Evolutionary conservation across 257 asterid species (phyloP).

Genomic region (Nemophila menziesii): DNA sequence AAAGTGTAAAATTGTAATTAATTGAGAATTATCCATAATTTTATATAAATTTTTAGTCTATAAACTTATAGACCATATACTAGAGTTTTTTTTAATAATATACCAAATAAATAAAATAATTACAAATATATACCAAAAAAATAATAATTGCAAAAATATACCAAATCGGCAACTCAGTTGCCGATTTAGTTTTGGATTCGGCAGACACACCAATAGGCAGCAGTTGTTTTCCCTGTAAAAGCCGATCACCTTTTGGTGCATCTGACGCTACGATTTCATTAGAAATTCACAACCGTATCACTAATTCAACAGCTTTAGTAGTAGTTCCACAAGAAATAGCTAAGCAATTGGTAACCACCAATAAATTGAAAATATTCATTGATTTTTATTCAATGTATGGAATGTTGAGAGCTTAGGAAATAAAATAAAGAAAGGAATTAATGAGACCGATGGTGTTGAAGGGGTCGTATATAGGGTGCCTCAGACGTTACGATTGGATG

Average conservation of each 20-base stretch:
- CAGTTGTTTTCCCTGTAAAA: conserved; percentile 48
- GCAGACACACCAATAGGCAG: too few relatives aligned
- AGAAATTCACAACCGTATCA: conserved; percentile 15
- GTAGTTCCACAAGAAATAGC: conserved; percentile 4
- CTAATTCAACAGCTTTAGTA: conserved; percentile 3
- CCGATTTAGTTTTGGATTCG: too few relatives aligned
- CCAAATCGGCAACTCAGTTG: too few relatives aligned
- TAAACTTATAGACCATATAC: too few relatives aligned
- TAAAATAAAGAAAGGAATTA: conserved; percentile 41
- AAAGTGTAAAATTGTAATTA: too few relatives aligned
- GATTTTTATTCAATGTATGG: conserved; percentile 50
- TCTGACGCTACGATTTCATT: conserved; percentile 14
- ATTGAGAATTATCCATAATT: too few relatives aligned
- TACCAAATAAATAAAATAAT: too few relatives aligned
- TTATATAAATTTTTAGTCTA: too few relatives aligned
- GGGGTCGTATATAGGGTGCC: conserved; percentile 40
- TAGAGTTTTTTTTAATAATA: too few relatives aligned
- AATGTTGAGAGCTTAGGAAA: conserved; percentile 39
- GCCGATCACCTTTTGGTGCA: conserved; percentile 15
- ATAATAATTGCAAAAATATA: too few relatives aligned
- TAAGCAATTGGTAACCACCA: conserved; percentile 2
- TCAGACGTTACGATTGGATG: conserved; percentile 27
- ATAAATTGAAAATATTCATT: conserved; percentile 37
- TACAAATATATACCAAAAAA: too few relatives aligned
- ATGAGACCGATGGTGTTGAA: conserved; percentile 39